Percentiles rank a stretch among this genome's conserved stretches.
Evolutionary conservation across 2,329 filamentous ascomycete genomes (phyloP).

Genomic region (Diatrype stigma): DNA sequence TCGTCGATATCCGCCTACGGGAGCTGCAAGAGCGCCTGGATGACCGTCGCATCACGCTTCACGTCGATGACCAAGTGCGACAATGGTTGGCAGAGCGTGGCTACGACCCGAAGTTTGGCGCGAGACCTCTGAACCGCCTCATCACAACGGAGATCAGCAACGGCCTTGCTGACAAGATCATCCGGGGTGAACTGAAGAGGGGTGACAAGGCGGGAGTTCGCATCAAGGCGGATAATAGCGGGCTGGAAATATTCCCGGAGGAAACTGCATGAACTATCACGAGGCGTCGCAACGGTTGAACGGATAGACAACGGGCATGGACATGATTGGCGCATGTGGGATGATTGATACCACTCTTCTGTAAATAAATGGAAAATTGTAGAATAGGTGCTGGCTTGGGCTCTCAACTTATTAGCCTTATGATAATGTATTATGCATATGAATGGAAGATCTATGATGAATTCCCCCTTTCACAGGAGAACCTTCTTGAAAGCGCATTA

Average conservation of each 20-base stretch:
- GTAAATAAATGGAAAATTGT: too few relatives aligned
- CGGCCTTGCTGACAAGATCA: conserved; percentile 84
- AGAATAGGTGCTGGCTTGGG: too few relatives aligned
- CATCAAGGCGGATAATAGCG: conserved; percentile 59
- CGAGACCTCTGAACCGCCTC: conserved; percentile 82
- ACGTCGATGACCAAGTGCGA: conserved; percentile 67
- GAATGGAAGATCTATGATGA: too few relatives aligned
- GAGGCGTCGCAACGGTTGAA: not conserved
- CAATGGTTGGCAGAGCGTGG: conserved; percentile 85
- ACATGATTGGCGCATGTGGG: too few relatives aligned
- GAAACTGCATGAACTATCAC: conserved; percentile 2
- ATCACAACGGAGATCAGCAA: conserved; percentile 91
- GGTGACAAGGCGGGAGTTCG: conserved; percentile 70
- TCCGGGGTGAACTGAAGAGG: conserved; percentile 72
- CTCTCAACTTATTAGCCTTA: too few relatives aligned
- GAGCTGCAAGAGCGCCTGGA: conserved; percentile 82
- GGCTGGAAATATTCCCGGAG: conserved; percentile 45
- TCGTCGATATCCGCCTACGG: conserved; percentile 84
- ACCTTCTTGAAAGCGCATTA: too few relatives aligned
- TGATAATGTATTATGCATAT: too few relatives aligned
- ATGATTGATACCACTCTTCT: too few relatives aligned
- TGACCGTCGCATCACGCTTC: conserved; percentile 75
- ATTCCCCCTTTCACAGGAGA: too few relatives aligned
- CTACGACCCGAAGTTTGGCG: conserved; percentile 89
- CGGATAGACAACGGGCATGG: too few relatives aligned